Conservation (phyloP, 257 asterid species). For the Prunella vulgaris region DNA sequence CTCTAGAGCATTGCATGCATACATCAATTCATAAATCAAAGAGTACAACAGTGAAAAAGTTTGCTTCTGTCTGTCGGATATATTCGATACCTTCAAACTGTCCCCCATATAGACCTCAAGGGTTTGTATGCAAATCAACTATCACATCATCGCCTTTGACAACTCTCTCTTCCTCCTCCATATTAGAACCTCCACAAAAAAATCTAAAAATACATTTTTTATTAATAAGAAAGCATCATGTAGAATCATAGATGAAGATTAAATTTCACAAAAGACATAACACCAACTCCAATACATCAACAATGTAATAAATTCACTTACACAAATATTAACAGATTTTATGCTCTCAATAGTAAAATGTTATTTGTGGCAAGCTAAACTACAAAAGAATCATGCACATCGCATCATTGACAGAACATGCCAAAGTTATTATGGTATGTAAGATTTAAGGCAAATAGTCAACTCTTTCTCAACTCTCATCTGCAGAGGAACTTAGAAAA, state of each 20-base stretch:
- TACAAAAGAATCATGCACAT: not conserved
- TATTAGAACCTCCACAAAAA: constrained; percentile 76
- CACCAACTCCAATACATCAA: not conserved
- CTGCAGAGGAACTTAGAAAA: not conserved
- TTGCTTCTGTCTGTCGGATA: not conserved
- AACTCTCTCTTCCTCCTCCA: constrained; percentile 92
- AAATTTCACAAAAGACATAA: constrained; percentile 15
- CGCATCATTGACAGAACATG: not conserved
- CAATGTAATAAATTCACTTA: not conserved
- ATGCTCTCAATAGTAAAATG: not conserved
- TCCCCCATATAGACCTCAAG: constrained; percentile 99
- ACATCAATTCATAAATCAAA: not conserved
- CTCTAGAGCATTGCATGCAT: not conserved
- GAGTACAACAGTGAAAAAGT: not conserved
- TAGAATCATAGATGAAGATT: not conserved
- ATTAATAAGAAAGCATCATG: constrained; percentile 24
- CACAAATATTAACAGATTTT: not conserved
- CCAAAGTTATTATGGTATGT: not conserved
- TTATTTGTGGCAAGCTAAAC: not conserved
- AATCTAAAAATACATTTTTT: constrained; percentile 37
- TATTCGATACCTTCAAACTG: constrained; percentile 67
- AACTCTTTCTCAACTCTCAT: too few relatives aligned
- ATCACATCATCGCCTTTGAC: constrained; percentile 90
- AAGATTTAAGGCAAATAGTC: not conserved
- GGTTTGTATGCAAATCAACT: constrained; percentile 85